A percentile compares a stretch with the other conserved stretches of the same genome.
Conservation (phyloP, 2,329 filamentous ascomycete species). For the Phoma herbarum region DNA sequence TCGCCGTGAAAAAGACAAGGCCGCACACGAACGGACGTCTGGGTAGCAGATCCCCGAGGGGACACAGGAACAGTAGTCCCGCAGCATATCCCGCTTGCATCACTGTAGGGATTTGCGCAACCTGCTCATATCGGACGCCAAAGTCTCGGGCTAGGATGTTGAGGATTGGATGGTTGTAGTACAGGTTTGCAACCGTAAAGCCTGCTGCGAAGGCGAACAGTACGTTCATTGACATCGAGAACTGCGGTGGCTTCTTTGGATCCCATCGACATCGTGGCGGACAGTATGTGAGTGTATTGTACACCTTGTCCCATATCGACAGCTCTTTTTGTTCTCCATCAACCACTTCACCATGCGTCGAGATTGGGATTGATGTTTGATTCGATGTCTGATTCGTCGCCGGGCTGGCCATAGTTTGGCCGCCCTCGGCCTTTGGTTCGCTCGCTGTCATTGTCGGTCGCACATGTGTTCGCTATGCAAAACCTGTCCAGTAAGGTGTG, state of each 20-base stretch:
- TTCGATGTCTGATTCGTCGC: conserved; percentile 4
- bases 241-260: conserved; percentile 69
- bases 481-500: conserved; percentile 5
- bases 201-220: conserved; percentile 72
- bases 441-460: conserved; percentile 14
- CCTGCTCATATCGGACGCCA: conserved; percentile 72
- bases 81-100: conserved; percentile 82
- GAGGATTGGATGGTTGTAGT: conserved; percentile 82
- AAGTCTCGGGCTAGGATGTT: conserved; percentile 79
- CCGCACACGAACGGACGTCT: conserved; percentile 74
- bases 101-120: conserved; percentile 74
- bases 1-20: conserved; percentile 73
- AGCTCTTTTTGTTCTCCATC: conserved; percentile 4
- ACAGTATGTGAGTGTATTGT: conserved; percentile 62
- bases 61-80: conserved; percentile 77
- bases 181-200: conserved; percentile 83
- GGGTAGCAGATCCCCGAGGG: conserved; percentile 74
- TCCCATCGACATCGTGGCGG: conserved; percentile 75
- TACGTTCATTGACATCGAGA: conserved; percentile 73
- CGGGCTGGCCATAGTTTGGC: background rate
- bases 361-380: background rate
- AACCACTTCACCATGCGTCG: background rate
- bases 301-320: conserved; percentile 34
- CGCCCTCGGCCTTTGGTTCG: conserved; percentile 6
- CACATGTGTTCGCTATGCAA: conserved; percentile 1